Base-by-base conservation (phyloP, 225 moss, liverwort and hornwort species). In the Asterella californica region DNA sequence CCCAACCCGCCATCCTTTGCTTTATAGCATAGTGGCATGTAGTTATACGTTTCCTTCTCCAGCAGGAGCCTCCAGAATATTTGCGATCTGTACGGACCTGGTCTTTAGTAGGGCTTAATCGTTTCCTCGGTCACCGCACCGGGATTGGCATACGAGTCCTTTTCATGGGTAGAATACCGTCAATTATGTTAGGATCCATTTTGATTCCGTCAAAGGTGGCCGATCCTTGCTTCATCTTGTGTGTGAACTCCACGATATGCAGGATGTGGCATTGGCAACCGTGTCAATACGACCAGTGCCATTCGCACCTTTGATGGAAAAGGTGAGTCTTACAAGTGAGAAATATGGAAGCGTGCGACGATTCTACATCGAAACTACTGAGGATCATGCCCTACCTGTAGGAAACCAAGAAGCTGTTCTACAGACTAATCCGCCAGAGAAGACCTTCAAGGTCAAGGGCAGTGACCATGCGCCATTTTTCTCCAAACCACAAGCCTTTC, bases 401-500 rank as follows among this genome's bases (percentile, higher is more conserved):
- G 85, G 87, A 33, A 81, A 90, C 59, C 99, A 99, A 80, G 87
- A 84, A 48, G 92, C 85, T 79, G 85, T 95, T 45, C 75, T 95
- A 14, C 87, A 88, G 48, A 85, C 87, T 52, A 99, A 99, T 82
- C 99, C 95, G 62, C 99, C 99, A 10, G 95, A 99, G 83, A 86
- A 89, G 85, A 88, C 89, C 30, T 99, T 90, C 63, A 94, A 89
- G 53, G 81, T 99, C 71, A 99, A 92, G 89, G 91, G 93, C 38
- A 91, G 99, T 80, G 99, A 99, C 81, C 99, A 99, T 85, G 90
- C 95, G 57, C 99, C 99, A 50, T 99, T 99, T 85, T 93, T 99
- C 82, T 99, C 99, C 47, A 99, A 92, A 89, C 99, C 99, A 54
- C 95, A 95, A 79, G 91, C 92, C 14, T 83, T 99, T 81, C 90